Evolutionary conservation across 805 yeast species (phyloP).

Genomic region (Priceomyces castillae): DNA sequence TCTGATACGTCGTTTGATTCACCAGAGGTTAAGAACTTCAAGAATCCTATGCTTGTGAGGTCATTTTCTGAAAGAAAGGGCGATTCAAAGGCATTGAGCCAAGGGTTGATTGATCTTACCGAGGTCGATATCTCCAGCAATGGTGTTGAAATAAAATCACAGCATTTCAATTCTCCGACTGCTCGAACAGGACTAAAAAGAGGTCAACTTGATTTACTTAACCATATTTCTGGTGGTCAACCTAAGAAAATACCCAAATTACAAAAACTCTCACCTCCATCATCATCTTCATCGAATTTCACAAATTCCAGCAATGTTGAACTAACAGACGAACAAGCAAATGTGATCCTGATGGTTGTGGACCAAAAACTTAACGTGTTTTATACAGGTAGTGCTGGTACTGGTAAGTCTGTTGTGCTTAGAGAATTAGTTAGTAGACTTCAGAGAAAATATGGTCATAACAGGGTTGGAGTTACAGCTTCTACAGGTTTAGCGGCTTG

Average conservation of each 20-base stretch:
- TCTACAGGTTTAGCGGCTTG: conserved; percentile 96
- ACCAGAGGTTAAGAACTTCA: conserved; percentile 36
- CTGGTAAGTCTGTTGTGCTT: conserved; percentile 76
- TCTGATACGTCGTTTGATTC: conserved; percentile 39
- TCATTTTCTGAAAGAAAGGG: conserved; percentile 1
- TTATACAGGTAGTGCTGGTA: conserved; percentile 85
- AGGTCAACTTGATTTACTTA: conserved; percentile 19
- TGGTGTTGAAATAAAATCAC: conserved; percentile 4
- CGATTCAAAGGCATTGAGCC: conserved; percentile 3
- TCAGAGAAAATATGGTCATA: conserved; percentile 37
- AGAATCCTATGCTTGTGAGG: conserved; percentile 27
- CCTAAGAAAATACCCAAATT: conserved; percentile 22
- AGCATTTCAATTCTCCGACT: conserved; percentile 3
- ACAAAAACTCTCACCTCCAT: conserved; percentile 5
- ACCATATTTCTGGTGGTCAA: conserved; percentile 16
- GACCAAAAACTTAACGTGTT: conserved; percentile 54
- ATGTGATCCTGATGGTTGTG: conserved; percentile 52
- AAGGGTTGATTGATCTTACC: conserved; percentile 9
- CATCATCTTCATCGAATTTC: conserved; percentile 2
- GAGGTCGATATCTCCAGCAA: conserved; percentile 1
- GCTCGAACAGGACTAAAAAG: conserved; percentile 15
- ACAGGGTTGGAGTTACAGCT: conserved; percentile 81
- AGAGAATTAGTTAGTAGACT: conserved; percentile 60
- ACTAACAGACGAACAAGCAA: conserved; percentile 41
- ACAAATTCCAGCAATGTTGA: conserved; percentile 6